A percentile compares a stretch with the other conserved stretches of the same genome.
Evolutionary conservation across 305 asterid genomes (phyloP).

Genomic region (Withania somnifera): DNA sequence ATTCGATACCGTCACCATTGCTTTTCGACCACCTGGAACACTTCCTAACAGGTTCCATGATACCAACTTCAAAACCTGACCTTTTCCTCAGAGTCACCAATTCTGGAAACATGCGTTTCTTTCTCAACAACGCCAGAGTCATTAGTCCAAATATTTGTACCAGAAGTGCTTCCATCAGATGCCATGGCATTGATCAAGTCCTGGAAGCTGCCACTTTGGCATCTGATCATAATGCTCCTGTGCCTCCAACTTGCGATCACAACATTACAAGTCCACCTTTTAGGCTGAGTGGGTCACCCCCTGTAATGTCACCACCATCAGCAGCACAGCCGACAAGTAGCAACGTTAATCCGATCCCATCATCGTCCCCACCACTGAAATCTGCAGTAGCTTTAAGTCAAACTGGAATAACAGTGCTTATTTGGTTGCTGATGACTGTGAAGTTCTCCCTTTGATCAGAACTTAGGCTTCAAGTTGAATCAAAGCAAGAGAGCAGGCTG

Average conservation of each 20-base stretch:
- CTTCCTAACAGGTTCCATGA: conserved; percentile 52
- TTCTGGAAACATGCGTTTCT: conserved; percentile 34
- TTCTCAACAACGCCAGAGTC: conserved; percentile 50
- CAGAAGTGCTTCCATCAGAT: conserved; percentile 35
- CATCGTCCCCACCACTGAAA: not conserved
- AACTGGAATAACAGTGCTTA: not conserved
- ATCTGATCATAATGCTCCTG: not conserved
- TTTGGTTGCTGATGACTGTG: not conserved
- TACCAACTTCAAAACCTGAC: conserved; percentile 54
- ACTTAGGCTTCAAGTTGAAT: not conserved
- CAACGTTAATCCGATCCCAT: not conserved
- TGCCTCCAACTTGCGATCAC: not conserved
- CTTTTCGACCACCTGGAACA: conserved; percentile 46
- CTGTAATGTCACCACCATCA: not conserved
- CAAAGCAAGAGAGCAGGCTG: not conserved
- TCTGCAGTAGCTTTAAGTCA: not conserved
- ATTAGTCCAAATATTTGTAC: conserved; percentile 56
- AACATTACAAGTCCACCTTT: not conserved
- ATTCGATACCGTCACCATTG: conserved; percentile 59
- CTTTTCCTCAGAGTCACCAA: conserved; percentile 35
- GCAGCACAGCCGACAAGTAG: not conserved
- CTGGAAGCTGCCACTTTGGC: conserved; percentile 18
- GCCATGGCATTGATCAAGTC: conserved; percentile 71
- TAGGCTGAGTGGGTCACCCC: not conserved
- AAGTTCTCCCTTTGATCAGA: not conserved